These are phyloP conservation scores for Thraustochytrium sp. DNA, from an alignment of 352 stramenopile species.

Conservation along the genomic window DNA sequence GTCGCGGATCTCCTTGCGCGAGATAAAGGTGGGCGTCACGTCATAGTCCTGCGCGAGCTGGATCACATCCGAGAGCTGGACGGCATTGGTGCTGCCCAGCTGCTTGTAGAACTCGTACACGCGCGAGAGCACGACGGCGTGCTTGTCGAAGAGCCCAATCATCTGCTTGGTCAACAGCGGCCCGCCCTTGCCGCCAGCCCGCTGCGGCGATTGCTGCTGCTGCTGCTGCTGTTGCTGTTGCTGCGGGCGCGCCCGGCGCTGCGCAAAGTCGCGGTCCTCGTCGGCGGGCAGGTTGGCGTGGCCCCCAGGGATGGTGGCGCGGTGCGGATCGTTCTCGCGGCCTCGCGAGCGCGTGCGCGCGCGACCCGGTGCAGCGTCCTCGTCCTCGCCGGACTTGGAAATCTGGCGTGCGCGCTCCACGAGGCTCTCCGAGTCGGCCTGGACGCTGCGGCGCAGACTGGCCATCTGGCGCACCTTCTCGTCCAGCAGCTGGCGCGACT, in stretches of 20 bases:
- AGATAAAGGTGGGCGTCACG: constrained; percentile 49
- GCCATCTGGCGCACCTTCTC: constrained; percentile 35
- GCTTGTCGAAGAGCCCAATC: constrained; percentile 47
- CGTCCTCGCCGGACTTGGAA: not conserved
- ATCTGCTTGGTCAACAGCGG: constrained; percentile 43
- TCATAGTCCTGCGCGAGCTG: constrained; percentile 49
- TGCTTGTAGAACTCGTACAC: constrained; percentile 49
- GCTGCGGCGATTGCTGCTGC: not conserved
- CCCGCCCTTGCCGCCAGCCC: not conserved
- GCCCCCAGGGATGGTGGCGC: not conserved
- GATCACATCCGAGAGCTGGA: constrained; percentile 30
- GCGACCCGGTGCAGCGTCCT: not conserved
- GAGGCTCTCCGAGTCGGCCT: constrained; percentile 27
- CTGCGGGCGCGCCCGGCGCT: not conserved
- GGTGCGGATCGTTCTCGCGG: not conserved
- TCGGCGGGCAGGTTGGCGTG: not conserved
- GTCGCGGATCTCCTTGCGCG: constrained; percentile 44
- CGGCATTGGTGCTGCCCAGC: not conserved
- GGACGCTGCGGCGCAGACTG: not conserved
- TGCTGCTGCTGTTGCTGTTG: not conserved
- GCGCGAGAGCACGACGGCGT: constrained; percentile 32
- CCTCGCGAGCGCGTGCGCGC: not conserved
- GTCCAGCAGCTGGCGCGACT: not conserved
- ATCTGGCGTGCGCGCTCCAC: not conserved
- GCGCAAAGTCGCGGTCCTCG: not conserved